phyloP scores from a whole-genome alignment of 805 yeast genomes.

The Starmerella apis region DNA sequence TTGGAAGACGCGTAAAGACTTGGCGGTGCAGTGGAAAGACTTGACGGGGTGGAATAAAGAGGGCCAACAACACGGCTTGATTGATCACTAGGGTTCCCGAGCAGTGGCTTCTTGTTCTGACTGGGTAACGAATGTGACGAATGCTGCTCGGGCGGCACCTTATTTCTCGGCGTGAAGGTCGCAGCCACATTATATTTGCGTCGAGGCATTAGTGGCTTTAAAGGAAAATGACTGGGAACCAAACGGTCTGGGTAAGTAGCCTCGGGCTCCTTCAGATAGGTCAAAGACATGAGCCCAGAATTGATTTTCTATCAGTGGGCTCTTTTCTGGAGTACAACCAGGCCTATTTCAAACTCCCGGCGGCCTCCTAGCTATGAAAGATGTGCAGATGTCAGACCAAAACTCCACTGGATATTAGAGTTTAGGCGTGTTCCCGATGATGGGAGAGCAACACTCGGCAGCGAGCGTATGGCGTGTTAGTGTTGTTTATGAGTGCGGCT shows the following conservation, averaged over 20 bases:
- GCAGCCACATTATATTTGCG: slow-evolving; percentile 4
- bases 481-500: slow-evolving; percentile 1
- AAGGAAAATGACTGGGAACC: not conserved
- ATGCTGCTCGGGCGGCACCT: not conserved
- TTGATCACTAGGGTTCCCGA: not conserved
- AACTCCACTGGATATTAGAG: not conserved
- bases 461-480: not conserved
- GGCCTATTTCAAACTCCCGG: not conserved
- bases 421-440: not conserved
- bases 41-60: not conserved
- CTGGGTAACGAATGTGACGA: not conserved
- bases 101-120: not conserved
- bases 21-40: not conserved
- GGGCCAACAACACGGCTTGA: not conserved
- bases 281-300: slow-evolving; percentile 1
- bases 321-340: not conserved
- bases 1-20: not conserved
- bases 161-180: not conserved
- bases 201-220: not conserved
- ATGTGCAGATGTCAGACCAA: not conserved
- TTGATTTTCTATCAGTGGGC: not conserved
- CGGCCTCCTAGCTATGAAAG: not conserved
- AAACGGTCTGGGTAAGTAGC: not conserved
- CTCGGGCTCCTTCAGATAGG: slow-evolving; percentile 1
- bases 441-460: not conserved